phyloP scores from a whole-genome alignment of 1,284 basidiomycete genomes.

The Abortiporus biennis region DNA sequence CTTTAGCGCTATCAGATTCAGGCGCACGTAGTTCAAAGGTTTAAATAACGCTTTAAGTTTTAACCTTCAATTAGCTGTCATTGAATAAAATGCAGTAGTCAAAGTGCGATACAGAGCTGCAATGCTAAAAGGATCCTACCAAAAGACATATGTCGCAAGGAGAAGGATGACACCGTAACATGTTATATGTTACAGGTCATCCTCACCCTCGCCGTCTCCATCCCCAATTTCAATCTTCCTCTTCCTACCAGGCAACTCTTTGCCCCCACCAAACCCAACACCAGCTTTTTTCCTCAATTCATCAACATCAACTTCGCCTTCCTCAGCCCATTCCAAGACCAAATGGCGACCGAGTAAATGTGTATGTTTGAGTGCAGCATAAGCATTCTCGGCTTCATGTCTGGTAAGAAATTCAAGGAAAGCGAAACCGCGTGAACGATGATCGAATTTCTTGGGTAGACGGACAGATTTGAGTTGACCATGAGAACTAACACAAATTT shows the following conservation, averaged over 20 bases:
- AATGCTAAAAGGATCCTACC: no score
- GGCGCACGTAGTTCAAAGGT: no score
- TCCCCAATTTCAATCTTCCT: conserved; percentile 56
- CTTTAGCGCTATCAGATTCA: no score
- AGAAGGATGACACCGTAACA: no score
- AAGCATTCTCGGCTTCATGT: conserved; percentile 84
- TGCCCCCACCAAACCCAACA: conserved; percentile 63
- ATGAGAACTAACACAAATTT: conserved; percentile 54
- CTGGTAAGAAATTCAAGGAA: conserved; percentile 91
- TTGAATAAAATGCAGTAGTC: no score
- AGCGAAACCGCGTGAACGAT: conserved; percentile 87
- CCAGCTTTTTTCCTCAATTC: conserved; percentile 74
- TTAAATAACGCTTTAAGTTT: no score
- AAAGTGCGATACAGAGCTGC: no score
- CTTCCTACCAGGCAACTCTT: conserved; percentile 63
- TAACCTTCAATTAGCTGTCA: no score
- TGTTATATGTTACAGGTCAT: conserved; percentile 7
- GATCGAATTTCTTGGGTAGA: conserved; percentile 82
- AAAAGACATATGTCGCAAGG: no score
- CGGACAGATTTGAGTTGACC: conserved; percentile 91
- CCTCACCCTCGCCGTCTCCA: conserved; percentile 30
- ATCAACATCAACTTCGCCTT: conserved; percentile 69
- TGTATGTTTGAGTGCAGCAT: conserved; percentile 82
- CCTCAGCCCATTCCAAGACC: conserved; percentile 91
- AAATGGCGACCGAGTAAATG: conserved; percentile 95